These are phyloP conservation scores for Seiridium cupressi DNA, from an alignment of 2,329 filamentous ascomycete species.

Conservation along the genomic window DNA sequence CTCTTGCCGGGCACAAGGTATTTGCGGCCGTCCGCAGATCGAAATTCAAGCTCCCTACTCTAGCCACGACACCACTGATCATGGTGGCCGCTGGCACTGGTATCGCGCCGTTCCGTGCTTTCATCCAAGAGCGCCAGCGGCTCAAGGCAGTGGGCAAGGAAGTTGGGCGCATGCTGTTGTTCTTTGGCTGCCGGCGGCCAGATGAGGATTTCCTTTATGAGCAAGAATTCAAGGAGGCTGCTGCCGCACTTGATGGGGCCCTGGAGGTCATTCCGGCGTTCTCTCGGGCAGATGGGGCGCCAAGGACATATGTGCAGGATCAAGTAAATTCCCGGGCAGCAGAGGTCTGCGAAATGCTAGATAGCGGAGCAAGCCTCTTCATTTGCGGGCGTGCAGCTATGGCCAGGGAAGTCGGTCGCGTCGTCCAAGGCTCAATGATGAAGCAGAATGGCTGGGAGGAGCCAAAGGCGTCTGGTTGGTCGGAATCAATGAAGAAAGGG, in stretches of 20 bases:
- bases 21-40: slow-evolving; percentile 29
- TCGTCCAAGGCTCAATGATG: neutral
- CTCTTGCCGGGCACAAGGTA: neutral
- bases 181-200: slow-evolving; percentile 37
- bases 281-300: neutral
- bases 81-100: slow-evolving; percentile 49
- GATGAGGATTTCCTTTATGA: slow-evolving; percentile 30
- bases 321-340: neutral
- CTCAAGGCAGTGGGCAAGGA: slow-evolving; percentile 29
- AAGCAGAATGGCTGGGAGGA: neutral
- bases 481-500: neutral
- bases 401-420: neutral
- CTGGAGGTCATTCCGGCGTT: slow-evolving; percentile 5
- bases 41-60: slow-evolving; percentile 42
- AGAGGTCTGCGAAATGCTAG: neutral
- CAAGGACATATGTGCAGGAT: neutral
- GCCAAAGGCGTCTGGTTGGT: neutral
- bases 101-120: slow-evolving; percentile 35
- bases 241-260: slow-evolving; percentile 4
- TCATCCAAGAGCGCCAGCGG: slow-evolving; percentile 33
- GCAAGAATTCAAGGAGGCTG: slow-evolving; percentile 19
- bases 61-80: slow-evolving; percentile 41
- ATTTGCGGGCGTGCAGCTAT: neutral
- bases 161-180: slow-evolving; percentile 35
- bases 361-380: neutral